Conservation (phyloP, 2,329 filamentous ascomycete genomes). For the Pyricularia pennisetigena region DNA sequence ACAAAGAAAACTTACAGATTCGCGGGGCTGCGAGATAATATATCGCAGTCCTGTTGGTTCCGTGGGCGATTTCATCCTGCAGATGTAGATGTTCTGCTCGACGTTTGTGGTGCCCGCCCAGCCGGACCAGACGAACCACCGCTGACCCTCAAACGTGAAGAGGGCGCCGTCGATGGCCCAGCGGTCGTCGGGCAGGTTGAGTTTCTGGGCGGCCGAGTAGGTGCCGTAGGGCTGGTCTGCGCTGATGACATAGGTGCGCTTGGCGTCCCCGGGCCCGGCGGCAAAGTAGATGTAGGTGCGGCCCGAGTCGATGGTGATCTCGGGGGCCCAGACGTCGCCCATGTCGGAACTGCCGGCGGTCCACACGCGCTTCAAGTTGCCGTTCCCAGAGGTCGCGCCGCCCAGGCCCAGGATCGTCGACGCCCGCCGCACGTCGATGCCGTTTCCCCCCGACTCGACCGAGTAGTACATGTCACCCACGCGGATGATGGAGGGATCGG, state of each 20-base stretch:
- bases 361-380: conserved; percentile 6
- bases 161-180: conserved; percentile 16
- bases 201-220: conserved; percentile 11
- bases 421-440: conserved; percentile 12
- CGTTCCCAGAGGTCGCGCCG: conserved; percentile 3
- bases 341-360: conserved; percentile 5
- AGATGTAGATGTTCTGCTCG: conserved; percentile 16
- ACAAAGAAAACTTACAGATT: conserved; percentile 3
- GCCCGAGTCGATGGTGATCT: conserved; percentile 8
- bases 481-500: conserved; percentile 13
- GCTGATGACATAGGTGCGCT: conserved; percentile 16
- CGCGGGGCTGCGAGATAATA: conserved; percentile 16
- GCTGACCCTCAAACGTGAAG: conserved; percentile 11
- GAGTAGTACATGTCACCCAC: conserved; percentile 13
- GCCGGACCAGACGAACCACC: conserved; percentile 17
- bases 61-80: conserved; percentile 13
- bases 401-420: conserved; percentile 11
- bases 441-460: conserved; percentile 11
- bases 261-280: conserved; percentile 8
- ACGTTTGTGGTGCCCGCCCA: conserved; percentile 9
- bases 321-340: conserved; percentile 10
- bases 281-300: conserved; percentile 14
- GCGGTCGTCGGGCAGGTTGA: conserved; percentile 13
- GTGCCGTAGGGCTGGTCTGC: conserved; percentile 10
- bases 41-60: conserved; percentile 11